Evolutionary conservation across 345 rosid genomes (phyloP).

Genomic region (Salix suchowensis): DNA sequence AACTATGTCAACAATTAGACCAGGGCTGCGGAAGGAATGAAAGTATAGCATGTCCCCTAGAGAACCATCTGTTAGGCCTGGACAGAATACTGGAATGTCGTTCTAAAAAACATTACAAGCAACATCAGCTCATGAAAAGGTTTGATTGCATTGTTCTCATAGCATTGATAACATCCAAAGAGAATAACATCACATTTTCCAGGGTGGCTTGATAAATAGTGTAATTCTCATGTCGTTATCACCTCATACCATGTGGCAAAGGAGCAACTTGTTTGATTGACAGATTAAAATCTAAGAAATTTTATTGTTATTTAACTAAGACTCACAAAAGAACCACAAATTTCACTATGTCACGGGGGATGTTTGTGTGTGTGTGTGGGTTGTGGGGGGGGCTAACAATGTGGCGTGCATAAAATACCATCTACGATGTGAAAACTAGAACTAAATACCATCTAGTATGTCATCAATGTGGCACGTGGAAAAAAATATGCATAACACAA

Average conservation of each 20-base stretch:
- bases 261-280: background rate
- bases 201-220: background rate
- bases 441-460: background rate
- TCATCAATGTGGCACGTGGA: background rate
- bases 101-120: slow-evolving; percentile 47
- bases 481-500: background rate
- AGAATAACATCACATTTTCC: background rate
- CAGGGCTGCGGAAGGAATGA: slow-evolving; percentile 65
- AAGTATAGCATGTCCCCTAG: slow-evolving; percentile 92
- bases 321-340: background rate
- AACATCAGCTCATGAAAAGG: background rate
- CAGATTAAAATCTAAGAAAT: background rate
- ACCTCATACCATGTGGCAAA: background rate
- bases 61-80: slow-evolving; percentile 93
- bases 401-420: background rate
- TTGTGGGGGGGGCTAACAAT: background rate
- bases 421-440: background rate
- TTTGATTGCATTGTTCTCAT: background rate
- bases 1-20: slow-evolving; percentile 58
- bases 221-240: background rate
- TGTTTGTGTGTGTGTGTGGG: no score
- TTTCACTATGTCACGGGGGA: background rate
- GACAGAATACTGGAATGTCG: slow-evolving; percentile 86
- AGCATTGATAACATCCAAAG: background rate
- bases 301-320: background rate